phyloP scores from a whole-genome alignment of 805 yeast species.

The Starmerella stigmatis region DNA sequence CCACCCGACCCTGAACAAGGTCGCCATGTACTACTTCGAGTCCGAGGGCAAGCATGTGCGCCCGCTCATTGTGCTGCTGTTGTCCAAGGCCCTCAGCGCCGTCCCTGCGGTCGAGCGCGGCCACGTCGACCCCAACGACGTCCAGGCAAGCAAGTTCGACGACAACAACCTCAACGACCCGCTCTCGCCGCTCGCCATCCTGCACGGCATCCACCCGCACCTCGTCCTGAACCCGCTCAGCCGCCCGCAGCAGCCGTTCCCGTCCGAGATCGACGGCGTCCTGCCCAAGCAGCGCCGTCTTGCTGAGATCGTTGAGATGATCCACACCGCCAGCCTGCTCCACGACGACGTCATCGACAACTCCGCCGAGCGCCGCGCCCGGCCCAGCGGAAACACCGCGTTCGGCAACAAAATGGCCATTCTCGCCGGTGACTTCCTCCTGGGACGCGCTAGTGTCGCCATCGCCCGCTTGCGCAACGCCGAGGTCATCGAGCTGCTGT shows the following conservation, averaged over 20 bases:
- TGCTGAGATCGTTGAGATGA: conserved; percentile 97
- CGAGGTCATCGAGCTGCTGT: conserved; percentile 92
- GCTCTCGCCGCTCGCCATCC: conserved; percentile 68
- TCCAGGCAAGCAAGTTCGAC: conserved; percentile 21
- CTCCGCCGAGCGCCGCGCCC: conserved; percentile 76
- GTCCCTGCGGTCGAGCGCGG: conserved; percentile 65
- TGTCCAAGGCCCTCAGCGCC: conserved; percentile 64
- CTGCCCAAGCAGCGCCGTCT: conserved; percentile 88
- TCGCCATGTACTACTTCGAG: conserved; percentile 89
- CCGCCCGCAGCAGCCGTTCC: conserved; percentile 63
- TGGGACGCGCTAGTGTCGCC: conserved; percentile 94
- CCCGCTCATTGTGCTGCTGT: conserved; percentile 74
- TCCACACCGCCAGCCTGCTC: conserved; percentile 87
- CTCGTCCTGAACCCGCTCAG: conserved; percentile 68
- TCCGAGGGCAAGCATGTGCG: conserved; percentile 93
- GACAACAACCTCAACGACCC: conserved; percentile 32
- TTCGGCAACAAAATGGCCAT: conserved; percentile 97
- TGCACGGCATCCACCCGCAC: conserved; percentile 84
- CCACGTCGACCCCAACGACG: conserved; percentile 37
- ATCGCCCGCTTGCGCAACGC: conserved; percentile 87
- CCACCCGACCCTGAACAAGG: conserved; percentile 84
- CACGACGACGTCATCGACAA: conserved; percentile 96
- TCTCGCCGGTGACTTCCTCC: conserved; percentile 87
- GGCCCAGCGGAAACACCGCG: conserved; percentile 85
- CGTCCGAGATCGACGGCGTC: conserved; percentile 61